Conservation (phyloP, 2,329 filamentous ascomycete genomes). For the Phialophora verrucosa region DNA sequence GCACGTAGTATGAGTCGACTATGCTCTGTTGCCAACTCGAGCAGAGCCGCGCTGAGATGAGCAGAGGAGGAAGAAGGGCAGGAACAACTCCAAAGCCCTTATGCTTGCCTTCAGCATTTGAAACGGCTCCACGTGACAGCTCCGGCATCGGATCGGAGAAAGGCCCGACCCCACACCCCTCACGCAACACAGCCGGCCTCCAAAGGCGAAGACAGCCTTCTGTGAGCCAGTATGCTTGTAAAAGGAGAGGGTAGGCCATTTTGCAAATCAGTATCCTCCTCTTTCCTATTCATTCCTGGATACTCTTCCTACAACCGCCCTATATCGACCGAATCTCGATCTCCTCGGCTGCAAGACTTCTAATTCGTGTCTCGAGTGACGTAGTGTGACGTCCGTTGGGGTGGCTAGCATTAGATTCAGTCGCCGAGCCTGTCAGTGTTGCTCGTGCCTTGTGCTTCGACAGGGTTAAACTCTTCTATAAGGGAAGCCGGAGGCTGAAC, state of each 20-base stretch:
- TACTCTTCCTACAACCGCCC: neutral
- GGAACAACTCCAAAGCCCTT: neutral
- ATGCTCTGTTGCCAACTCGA: neutral
- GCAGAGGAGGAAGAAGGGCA: neutral
- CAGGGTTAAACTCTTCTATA: neutral
- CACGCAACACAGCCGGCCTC: constrained; percentile 3
- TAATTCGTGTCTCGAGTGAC: neutral
- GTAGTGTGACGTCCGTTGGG: neutral
- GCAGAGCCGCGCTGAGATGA: neutral
- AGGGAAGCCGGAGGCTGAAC: neutral
- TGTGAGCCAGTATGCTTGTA: neutral
- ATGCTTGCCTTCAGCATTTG: neutral
- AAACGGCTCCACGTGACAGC: neutral
- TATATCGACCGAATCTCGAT: neutral
- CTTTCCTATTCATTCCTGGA: neutral
- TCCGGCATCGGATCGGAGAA: constrained; percentile 13
- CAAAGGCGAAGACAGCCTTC: neutral
- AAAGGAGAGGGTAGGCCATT: neutral
- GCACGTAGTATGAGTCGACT: neutral
- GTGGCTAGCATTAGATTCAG: neutral
- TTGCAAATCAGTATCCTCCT: neutral
- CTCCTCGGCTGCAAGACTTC: neutral
- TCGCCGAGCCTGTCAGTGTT: neutral
- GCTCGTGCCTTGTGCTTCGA: neutral
- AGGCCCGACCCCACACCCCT: neutral